Evolutionary conservation across 495 filamentous ascomycete genomes (phyloP).

Genomic region (Neurospora pannonica): DNA sequence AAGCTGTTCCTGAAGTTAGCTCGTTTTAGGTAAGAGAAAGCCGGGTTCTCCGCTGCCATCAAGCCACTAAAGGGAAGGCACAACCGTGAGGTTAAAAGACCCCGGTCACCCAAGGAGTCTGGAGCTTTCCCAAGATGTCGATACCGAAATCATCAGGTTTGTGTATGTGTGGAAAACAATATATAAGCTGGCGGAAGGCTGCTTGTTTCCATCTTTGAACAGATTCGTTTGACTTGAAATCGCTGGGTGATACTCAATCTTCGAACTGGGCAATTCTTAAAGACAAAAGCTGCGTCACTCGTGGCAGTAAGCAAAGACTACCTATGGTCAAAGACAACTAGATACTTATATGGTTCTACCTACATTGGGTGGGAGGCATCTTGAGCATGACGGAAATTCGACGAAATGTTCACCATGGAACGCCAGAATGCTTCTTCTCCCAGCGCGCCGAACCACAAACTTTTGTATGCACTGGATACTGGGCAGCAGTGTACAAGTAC

Average conservation of each 20-base stretch:
- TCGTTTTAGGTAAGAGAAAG: not conserved
- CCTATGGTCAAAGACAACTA: not conserved
- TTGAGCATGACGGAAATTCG: not conserved
- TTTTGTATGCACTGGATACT: not conserved
- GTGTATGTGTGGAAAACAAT: not conserved
- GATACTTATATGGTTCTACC: not conserved
- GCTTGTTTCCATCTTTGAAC: not conserved
- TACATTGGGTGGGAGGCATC: not conserved
- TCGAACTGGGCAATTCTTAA: not conserved
- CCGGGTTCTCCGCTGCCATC: not conserved
- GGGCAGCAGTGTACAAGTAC: not conserved
- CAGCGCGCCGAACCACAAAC: not conserved
- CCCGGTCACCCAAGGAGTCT: not conserved
- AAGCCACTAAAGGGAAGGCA: not conserved
- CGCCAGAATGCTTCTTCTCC: not conserved
- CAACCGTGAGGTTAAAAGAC: not conserved
- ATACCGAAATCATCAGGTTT: not conserved
- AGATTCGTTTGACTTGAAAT: not conserved
- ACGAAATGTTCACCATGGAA: not conserved
- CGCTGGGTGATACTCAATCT: not conserved
- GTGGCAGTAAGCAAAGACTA: not conserved
- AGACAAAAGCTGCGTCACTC: not conserved
- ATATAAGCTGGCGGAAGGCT: not conserved
- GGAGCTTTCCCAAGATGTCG: not conserved
- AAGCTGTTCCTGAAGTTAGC: not conserved